Percentiles rank a stretch among this genome's conserved stretches.
Evolutionary conservation across 2,329 filamentous ascomycete species (phyloP).

Genomic region (Pseudogymnoascus pannorum): DNA sequence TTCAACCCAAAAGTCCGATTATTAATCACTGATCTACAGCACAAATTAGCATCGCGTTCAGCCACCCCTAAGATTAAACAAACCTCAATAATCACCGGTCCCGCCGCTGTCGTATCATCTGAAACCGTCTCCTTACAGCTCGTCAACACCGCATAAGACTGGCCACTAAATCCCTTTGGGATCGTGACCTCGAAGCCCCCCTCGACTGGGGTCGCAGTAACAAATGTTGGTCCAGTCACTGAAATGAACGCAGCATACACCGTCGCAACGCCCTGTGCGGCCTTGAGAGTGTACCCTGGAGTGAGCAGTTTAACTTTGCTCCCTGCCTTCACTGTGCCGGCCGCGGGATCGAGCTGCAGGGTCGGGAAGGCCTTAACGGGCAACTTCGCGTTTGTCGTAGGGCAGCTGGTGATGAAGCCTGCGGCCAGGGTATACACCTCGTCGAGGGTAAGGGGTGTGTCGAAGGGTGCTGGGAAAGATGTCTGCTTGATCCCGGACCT

Average conservation of each 20-base stretch:
- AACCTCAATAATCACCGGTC: conserved; percentile 29
- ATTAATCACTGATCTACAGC: neutral
- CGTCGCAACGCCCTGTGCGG: conserved; percentile 18
- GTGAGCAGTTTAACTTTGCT: conserved; percentile 23
- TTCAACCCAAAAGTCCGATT: neutral
- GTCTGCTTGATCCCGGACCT: conserved; percentile 40
- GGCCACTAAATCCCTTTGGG: conserved; percentile 31
- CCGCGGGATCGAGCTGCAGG: conserved; percentile 29
- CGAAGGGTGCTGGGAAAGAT: conserved; percentile 53
- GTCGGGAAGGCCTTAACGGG: conserved; percentile 54
- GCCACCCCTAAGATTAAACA: neutral
- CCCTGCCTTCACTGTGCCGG: conserved; percentile 20
- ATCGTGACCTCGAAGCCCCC: conserved; percentile 25
- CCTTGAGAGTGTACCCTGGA: conserved; percentile 20
- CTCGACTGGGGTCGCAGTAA: conserved; percentile 20
- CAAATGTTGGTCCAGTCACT: conserved; percentile 33
- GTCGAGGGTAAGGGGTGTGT: conserved; percentile 50
- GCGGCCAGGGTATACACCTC: conserved; percentile 58
- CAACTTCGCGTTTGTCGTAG: conserved; percentile 42
- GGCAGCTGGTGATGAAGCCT: conserved; percentile 52
- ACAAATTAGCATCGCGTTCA: neutral
- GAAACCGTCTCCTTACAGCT: conserved; percentile 28
- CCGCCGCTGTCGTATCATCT: conserved; percentile 32
- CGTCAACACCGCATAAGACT: conserved; percentile 34
- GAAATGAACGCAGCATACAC: conserved; percentile 34